A percentile compares a stretch with the other conserved stretches of the same genome.
These are phyloP conservation scores for Calophaca sinica DNA, from an alignment of 306 rosid genomes.

Conservation along the genomic window DNA sequence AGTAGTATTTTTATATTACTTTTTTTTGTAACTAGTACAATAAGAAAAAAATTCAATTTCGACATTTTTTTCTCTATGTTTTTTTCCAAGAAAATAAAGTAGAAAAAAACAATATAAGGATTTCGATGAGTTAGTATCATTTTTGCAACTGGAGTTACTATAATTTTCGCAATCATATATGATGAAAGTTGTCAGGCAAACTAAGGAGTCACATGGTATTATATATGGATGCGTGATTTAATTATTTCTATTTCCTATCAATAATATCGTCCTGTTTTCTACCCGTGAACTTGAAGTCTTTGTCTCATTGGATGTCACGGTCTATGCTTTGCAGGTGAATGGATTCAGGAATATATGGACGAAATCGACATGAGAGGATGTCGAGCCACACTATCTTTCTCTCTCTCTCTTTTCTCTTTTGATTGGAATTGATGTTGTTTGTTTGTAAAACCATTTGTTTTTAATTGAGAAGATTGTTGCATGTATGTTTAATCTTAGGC, in stretches of 20 bases:
- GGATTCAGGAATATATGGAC: slow-evolving; percentile 46
- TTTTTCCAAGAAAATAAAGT: neutral
- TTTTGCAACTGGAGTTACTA: neutral
- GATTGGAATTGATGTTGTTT: slow-evolving; percentile 56
- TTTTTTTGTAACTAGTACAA: too few relatives aligned
- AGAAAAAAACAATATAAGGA: neutral
- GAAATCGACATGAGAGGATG: slow-evolving; percentile 86
- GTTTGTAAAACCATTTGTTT: slow-evolving; percentile 62
- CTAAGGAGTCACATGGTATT: slow-evolving; percentile 26
- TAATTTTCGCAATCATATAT: neutral
- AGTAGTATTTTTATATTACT: too few relatives aligned
- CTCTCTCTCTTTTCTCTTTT: slow-evolving; percentile 40
- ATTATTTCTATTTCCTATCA: slow-evolving; percentile 4
- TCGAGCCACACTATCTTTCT: slow-evolving; percentile 51
- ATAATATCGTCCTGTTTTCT: neutral
- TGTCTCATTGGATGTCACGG: slow-evolving; percentile 51
- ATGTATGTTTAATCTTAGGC: slow-evolving; percentile 57
- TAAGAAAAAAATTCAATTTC: too few relatives aligned
- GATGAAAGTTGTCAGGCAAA: neutral
- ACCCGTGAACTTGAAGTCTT: slow-evolving; percentile 53
- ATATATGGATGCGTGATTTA: slow-evolving; percentile 36
- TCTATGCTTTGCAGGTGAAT: slow-evolving; percentile 58
- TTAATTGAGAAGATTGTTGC: slow-evolving; percentile 52
- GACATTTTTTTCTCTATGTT: neutral
- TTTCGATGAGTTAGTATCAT: neutral